Conservation (phyloP, 768 basidiomycete genomes). For the Pluteus cervinus region DNA sequence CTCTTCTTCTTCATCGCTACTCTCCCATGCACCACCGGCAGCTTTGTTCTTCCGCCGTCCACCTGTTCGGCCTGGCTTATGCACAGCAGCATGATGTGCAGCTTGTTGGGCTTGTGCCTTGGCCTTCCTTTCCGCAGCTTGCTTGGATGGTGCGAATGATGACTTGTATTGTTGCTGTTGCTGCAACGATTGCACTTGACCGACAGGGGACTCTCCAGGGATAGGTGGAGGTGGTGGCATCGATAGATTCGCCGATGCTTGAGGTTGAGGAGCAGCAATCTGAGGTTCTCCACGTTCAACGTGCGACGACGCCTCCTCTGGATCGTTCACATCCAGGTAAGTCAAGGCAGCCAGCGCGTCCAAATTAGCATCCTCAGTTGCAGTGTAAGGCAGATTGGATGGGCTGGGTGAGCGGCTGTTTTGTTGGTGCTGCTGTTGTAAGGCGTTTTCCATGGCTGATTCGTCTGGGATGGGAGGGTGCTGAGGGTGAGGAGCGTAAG, state of each 20-base stretch:
- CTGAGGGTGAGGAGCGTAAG: constrained; percentile 1
- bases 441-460: constrained; percentile 7
- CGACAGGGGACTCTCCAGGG: constrained; percentile 7
- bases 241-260: constrained; percentile 2
- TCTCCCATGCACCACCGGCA: constrained; percentile 60
- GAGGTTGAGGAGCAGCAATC: constrained; percentile 1
- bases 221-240: constrained; percentile 17
- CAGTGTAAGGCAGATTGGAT: constrained; percentile 10
- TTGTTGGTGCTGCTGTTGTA: constrained; percentile 10
- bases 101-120: constrained; percentile 80
- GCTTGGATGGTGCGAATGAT: constrained; percentile 83
- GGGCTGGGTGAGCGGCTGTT: constrained; percentile 8
- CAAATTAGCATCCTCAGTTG: constrained; percentile 44
- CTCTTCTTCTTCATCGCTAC: constrained; percentile 81
- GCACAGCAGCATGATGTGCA: constrained; percentile 71
- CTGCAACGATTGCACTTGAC: constrained; percentile 8
- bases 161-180: constrained; percentile 53
- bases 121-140: constrained; percentile 80
- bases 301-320: constrained; percentile 26
- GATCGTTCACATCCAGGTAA: constrained; percentile 58
- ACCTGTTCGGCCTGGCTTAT: constrained; percentile 65
- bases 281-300: constrained; percentile 18
- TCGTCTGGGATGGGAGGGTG: constrained; percentile 2
- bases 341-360: constrained; percentile 78
- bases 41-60: constrained; percentile 56